Evolutionary conservation across 208 protist species (phyloP).

Genomic region (Trypanosoma boissoni): DNA sequence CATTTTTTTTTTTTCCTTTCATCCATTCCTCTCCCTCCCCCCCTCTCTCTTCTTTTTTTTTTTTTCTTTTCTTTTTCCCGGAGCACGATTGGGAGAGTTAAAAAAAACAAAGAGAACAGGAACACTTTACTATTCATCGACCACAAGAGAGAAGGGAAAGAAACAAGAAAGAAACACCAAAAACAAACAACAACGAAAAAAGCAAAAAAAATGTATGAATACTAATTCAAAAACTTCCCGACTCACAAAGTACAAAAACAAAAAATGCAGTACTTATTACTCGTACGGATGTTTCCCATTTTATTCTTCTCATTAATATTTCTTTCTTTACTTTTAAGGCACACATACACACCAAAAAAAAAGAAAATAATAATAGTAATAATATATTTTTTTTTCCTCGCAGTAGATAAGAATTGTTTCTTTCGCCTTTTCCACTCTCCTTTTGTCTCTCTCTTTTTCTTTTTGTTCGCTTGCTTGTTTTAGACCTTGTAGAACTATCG

Average conservation of each 20-base stretch:
- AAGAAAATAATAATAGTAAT: neutral
- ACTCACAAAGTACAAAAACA: no score
- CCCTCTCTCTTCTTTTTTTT: slow-evolving; percentile 10
- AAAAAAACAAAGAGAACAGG: slow-evolving; percentile 21
- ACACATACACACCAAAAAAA: neutral
- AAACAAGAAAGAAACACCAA: slow-evolving; percentile 14
- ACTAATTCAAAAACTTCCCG: neutral
- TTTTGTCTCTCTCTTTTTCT: neutral
- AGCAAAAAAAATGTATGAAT: neutral
- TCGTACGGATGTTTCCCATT: no score
- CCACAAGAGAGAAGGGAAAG: slow-evolving; percentile 5
- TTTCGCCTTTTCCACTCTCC: neutral
- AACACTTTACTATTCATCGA: slow-evolving; percentile 13
- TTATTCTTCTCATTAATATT: no score
- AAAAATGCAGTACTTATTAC: no score
- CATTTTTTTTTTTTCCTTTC: no score
- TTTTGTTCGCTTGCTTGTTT: neutral
- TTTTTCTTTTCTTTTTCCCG: neutral
- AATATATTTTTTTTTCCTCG: neutral
- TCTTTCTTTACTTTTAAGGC: no score
- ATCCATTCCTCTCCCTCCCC: no score
- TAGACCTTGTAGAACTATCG: neutral
- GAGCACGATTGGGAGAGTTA: neutral
- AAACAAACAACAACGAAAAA: neutral
- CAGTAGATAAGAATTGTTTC: neutral